A percentile compares a stretch with the other conserved stretches of the same genome.
phyloP scores from a whole-genome alignment of 2,329 filamentous ascomycete species.

The Trichoderma lentiforme region DNA sequence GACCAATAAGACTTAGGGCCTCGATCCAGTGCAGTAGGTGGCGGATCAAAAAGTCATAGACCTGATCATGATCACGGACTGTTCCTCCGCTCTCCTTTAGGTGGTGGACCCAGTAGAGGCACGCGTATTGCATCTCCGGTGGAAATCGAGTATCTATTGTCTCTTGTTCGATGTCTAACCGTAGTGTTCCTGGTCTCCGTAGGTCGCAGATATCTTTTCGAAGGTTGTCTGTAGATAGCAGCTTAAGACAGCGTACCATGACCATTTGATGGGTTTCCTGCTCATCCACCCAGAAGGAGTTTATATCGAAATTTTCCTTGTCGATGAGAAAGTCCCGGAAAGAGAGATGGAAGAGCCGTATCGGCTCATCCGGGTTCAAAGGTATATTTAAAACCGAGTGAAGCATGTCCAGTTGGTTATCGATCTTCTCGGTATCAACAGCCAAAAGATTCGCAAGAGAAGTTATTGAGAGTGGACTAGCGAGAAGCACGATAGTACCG shows the following conservation, averaged over 20 bases:
- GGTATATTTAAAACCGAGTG: background rate
- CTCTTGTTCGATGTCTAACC: background rate
- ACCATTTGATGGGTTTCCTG: background rate
- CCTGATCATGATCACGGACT: background rate
- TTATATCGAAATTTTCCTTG: background rate
- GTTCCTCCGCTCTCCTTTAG: background rate
- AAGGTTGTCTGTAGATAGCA: background rate
- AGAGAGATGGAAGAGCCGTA: background rate
- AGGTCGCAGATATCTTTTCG: background rate
- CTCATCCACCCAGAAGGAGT: background rate
- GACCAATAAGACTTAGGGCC: background rate
- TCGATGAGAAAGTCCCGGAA: background rate
- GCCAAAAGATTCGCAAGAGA: background rate
- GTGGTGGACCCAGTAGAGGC: background rate
- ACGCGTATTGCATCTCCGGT: background rate
- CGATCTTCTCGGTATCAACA: background rate
- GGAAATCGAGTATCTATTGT: background rate
- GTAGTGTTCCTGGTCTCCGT: background rate
- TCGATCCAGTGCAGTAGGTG: background rate
- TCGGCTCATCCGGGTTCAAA: background rate
- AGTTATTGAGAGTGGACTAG: background rate
- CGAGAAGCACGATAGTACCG: background rate
- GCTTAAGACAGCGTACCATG: background rate
- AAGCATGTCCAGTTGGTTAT: background rate
- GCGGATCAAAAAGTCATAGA: background rate